These are phyloP conservation scores for Pichia norvegensis DNA, from an alignment of 1,139 yeast species.

Conservation along the genomic window DNA sequence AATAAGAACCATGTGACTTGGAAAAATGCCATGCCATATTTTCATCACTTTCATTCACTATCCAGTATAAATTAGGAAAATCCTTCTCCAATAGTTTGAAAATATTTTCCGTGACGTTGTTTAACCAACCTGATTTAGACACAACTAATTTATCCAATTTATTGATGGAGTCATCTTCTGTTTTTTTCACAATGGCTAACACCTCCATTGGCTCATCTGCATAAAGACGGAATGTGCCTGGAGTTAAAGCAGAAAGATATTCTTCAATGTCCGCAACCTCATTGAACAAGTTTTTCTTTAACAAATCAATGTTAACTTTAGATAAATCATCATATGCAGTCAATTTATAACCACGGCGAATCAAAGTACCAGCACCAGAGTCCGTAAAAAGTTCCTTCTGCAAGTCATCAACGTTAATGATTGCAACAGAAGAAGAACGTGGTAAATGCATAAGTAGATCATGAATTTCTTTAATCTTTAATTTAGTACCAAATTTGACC, in stretches of 20 bases:
- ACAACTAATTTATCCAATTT: slow-evolving; percentile 81
- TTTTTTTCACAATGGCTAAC: slow-evolving; percentile 63
- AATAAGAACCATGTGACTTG: slow-evolving; percentile 89
- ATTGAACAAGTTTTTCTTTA: slow-evolving; percentile 12
- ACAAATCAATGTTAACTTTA: slow-evolving; percentile 12
- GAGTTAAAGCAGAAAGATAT: slow-evolving; percentile 66
- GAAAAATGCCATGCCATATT: slow-evolving; percentile 89
- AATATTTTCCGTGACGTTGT: slow-evolving; percentile 92
- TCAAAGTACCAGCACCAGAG: slow-evolving; percentile 97
- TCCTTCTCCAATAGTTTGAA: slow-evolving; percentile 78
- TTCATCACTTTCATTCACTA: slow-evolving; percentile 82
- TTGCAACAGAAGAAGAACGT: slow-evolving; percentile 95
- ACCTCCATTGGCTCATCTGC: slow-evolving; percentile 97
- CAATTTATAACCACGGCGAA: slow-evolving; percentile 92
- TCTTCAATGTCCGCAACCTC: slow-evolving; percentile 61
- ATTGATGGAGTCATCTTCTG: slow-evolving; percentile 40
- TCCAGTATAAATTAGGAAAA: slow-evolving; percentile 72
- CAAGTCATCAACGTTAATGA: slow-evolving; percentile 86
- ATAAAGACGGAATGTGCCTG: slow-evolving; percentile 60
- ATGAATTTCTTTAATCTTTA: slow-evolving; percentile 92
- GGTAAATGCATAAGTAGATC: slow-evolving; percentile 91
- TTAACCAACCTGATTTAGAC: slow-evolving; percentile 90
- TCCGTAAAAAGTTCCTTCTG: slow-evolving; percentile 97
- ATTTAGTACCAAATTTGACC: slow-evolving; percentile 98
- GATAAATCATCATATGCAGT: slow-evolving; percentile 33